phyloP scores from a whole-genome alignment of 2,329 filamentous ascomycete genomes.

The Clonostachys rhizophaga region DNA sequence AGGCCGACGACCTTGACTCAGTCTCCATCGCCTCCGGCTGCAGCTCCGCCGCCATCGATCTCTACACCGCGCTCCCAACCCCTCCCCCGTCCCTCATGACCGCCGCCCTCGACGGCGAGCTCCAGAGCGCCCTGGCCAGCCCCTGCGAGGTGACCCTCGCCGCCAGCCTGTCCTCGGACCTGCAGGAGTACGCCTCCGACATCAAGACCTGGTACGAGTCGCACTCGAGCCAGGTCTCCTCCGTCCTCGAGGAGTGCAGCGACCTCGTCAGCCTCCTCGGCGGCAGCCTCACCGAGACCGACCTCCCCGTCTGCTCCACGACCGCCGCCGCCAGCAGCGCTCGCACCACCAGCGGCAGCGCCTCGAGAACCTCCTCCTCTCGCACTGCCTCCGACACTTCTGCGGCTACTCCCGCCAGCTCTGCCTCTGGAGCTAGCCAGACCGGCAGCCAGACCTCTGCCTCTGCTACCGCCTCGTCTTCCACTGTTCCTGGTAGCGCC shows the following conservation, averaged over 20 bases:
- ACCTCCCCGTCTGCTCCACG: slow-evolving; percentile 14
- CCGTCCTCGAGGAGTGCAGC: slow-evolving; percentile 17
- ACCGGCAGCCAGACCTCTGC: background rate
- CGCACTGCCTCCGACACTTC: background rate
- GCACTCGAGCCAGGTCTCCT: slow-evolving; percentile 16
- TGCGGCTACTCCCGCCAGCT: background rate
- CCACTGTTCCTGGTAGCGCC: background rate
- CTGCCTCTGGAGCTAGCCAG: background rate
- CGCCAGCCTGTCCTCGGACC: slow-evolving; percentile 19
- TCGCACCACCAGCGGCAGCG: background rate
- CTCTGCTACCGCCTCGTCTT: background rate
- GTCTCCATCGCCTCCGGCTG: slow-evolving; percentile 22
- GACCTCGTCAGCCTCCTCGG: slow-evolving; percentile 9
- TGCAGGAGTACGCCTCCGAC: slow-evolving; percentile 21
- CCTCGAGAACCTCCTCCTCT: background rate
- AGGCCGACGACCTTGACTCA: background rate
- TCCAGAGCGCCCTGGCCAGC: slow-evolving; percentile 16
- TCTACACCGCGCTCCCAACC: slow-evolving; percentile 18
- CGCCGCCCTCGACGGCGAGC: slow-evolving; percentile 10
- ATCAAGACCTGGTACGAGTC: slow-evolving; percentile 19
- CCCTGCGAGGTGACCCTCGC: slow-evolving; percentile 23
- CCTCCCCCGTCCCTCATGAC: slow-evolving; percentile 18
- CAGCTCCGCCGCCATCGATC: slow-evolving; percentile 11
- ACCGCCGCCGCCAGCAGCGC: background rate
- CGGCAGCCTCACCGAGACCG: background rate